Evolutionary conservation across 768 basidiomycete species (phyloP).

Genomic region (Cyclocybe aegerita): DNA sequence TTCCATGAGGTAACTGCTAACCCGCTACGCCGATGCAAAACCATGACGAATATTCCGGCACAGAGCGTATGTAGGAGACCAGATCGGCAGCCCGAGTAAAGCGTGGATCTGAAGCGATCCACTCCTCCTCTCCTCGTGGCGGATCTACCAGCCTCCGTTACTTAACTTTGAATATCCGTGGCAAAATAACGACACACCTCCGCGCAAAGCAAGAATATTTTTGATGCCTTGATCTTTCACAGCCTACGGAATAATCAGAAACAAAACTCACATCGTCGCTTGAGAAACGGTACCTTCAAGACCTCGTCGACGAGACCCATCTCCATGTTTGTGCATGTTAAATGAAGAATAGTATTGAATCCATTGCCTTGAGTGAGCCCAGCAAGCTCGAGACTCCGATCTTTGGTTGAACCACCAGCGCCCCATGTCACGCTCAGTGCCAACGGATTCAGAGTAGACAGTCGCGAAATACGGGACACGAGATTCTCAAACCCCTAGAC

Average conservation of each 20-base stretch:
- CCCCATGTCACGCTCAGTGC: conserved; percentile 97
- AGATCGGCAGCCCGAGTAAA: conserved; percentile 88
- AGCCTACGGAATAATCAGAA: conserved; percentile 39
- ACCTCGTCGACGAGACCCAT: conserved; percentile 83
- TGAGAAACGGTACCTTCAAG: conserved; percentile 67
- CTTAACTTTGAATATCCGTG: neutral
- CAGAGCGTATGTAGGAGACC: conserved; percentile 83
- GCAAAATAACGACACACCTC: conserved; percentile 51
- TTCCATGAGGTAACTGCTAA: conserved; percentile 24
- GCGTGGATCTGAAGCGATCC: conserved; percentile 81
- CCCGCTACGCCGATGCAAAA: conserved; percentile 97
- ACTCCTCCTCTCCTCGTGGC: conserved; percentile 90
- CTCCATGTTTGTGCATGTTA: conserved; percentile 98
- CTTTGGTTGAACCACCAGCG: conserved; percentile 90
- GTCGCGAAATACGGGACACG: conserved; percentile 79
- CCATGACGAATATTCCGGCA: conserved; percentile 72
- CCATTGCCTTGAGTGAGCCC: conserved; percentile 70
- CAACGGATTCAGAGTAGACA: conserved; percentile 74
- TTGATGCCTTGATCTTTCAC: conserved; percentile 82
- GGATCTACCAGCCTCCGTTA: conserved; percentile 58
- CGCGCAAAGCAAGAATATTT: conserved; percentile 89
- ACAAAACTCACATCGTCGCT: neutral
- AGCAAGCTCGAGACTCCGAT: conserved; percentile 85
- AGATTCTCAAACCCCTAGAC: conserved; percentile 88
- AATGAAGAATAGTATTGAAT: conserved; percentile 87